Conservation (phyloP, 1,284 basidiomycete species). For the Austroboletus novae-zelandiae region DNA sequence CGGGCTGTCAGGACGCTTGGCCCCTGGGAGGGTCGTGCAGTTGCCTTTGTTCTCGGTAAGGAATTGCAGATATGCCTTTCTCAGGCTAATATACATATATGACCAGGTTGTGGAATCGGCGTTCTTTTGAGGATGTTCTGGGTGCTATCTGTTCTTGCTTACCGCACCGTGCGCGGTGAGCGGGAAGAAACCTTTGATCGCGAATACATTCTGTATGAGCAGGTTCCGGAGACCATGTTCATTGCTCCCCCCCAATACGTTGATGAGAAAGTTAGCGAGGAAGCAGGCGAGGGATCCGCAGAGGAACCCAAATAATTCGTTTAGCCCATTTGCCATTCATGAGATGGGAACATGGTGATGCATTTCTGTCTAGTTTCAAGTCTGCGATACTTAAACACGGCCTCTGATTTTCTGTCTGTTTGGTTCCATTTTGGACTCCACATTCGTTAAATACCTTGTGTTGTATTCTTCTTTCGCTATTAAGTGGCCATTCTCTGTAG, state of each 20-base stretch:
- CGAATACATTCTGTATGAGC: slow-evolving; percentile 38
- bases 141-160: slow-evolving; percentile 60
- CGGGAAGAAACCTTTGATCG: slow-evolving; percentile 35
- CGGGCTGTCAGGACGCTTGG: slow-evolving; percentile 64
- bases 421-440: slow-evolving; percentile 7
- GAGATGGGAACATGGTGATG: not conserved
- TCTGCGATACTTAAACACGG: slow-evolving; percentile 1
- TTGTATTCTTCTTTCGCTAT: slow-evolving; percentile 15
- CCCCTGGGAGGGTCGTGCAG: slow-evolving; percentile 76
- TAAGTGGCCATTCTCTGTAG: not conserved
- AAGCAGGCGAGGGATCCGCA: slow-evolving; percentile 5
- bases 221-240: slow-evolving; percentile 34
- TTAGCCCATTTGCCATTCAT: not conserved
- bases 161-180: slow-evolving; percentile 50
- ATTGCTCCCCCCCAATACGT: slow-evolving; percentile 51
- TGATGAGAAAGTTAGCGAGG: slow-evolving; percentile 44
- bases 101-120: slow-evolving; percentile 70
- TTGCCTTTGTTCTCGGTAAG: slow-evolving; percentile 77
- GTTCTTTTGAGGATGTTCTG: slow-evolving; percentile 76
- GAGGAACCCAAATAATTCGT: slow-evolving; percentile 19
- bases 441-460: slow-evolving; percentile 19
- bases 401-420: not conserved
- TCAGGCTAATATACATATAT: slow-evolving; percentile 4
- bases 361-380: slow-evolving; percentile 3
- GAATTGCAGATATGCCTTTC: not conserved